Evolutionary conservation across 805 yeast species (phyloP).

Genomic region (Candida yuanshanica): DNA sequence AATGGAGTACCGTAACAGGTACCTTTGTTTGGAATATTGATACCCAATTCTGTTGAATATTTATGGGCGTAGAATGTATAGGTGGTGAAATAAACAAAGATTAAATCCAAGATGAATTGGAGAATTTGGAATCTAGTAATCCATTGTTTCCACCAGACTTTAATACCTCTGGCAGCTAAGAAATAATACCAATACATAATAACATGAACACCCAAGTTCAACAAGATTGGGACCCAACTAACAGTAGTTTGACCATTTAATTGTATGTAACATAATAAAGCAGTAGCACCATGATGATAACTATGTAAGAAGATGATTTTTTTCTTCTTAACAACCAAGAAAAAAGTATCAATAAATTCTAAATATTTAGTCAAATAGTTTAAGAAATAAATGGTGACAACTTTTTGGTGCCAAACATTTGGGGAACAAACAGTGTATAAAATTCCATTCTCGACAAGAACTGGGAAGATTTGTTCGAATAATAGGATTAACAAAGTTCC

Average conservation of each 20-base stretch:
- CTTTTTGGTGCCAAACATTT: conserved; percentile 75
- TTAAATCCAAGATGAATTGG: conserved; percentile 86
- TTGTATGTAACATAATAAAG: conserved; percentile 89
- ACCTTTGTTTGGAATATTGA: conserved; percentile 68
- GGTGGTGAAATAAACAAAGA: conserved; percentile 89
- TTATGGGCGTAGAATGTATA: conserved; percentile 80
- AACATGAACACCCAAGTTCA: conserved; percentile 90
- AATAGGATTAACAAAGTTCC: conserved; percentile 59
- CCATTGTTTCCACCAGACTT: conserved; percentile 99
- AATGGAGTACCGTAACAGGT: conserved; percentile 88
- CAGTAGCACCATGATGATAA: conserved; percentile 98
- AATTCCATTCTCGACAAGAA: conserved; percentile 66
- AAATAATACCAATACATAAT: conserved; percentile 98
- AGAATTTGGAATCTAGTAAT: conserved; percentile 93
- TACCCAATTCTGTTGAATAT: conserved; percentile 39
- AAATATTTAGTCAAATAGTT: conserved; percentile 86
- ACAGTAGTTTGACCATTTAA: conserved; percentile 85
- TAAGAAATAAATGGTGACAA: conserved; percentile 81
- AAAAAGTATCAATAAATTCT: conserved; percentile 87
- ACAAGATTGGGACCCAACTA: conserved; percentile 89
- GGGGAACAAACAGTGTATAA: conserved; percentile 77
- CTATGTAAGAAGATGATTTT: conserved; percentile 90
- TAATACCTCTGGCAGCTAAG: conserved; percentile 84
- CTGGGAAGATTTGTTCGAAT: conserved; percentile 83
- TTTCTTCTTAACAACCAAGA: conserved; percentile 87